These are phyloP conservation scores for Dendrothele bispora DNA, from an alignment of 768 basidiomycete species.

Conservation along the genomic window DNA sequence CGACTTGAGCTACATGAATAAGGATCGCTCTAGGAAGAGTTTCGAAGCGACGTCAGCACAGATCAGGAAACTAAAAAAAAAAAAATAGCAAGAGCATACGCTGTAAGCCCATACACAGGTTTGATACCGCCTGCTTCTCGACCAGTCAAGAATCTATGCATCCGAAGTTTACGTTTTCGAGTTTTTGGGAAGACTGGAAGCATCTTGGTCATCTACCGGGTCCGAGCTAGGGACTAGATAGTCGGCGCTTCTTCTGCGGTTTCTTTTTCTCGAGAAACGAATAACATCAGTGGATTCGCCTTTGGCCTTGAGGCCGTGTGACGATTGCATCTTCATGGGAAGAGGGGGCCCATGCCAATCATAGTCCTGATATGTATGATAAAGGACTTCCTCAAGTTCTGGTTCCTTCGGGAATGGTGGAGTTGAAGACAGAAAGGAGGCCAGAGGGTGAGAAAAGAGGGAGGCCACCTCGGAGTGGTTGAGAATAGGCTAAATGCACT, in stretches of 20 bases:
- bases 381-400: conserved; percentile 22
- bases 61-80: not conserved
- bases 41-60: not conserved
- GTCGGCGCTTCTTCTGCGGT: too few species aligned
- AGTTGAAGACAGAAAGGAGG: conserved; percentile 63
- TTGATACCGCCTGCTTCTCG: conserved; percentile 83
- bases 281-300: too few species aligned
- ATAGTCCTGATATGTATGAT: conserved; percentile 65
- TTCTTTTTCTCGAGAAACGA: too few species aligned
- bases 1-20: conserved; percentile 44
- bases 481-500: conserved; percentile 61
- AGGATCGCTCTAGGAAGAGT: conserved; percentile 39
- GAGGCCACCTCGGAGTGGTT: conserved; percentile 77
- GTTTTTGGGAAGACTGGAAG: not conserved
- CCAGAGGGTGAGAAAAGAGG: conserved; percentile 85
- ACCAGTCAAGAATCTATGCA: conserved; percentile 84
- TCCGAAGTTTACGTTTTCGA: conserved; percentile 42
- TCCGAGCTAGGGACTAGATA: too few species aligned
- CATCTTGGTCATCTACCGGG: not conserved
- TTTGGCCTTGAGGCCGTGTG: too few species aligned
- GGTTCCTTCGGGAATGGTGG: conserved; percentile 58
- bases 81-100: too few species aligned
- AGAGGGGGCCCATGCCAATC: conserved; percentile 37
- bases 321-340: not conserved
- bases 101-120: conserved; percentile 86